Evolutionary conservation across 768 basidiomycete species (phyloP), one percentile per base, ranked within the genome.

Genomic region (Rhizopogon vinicolor): DNA sequence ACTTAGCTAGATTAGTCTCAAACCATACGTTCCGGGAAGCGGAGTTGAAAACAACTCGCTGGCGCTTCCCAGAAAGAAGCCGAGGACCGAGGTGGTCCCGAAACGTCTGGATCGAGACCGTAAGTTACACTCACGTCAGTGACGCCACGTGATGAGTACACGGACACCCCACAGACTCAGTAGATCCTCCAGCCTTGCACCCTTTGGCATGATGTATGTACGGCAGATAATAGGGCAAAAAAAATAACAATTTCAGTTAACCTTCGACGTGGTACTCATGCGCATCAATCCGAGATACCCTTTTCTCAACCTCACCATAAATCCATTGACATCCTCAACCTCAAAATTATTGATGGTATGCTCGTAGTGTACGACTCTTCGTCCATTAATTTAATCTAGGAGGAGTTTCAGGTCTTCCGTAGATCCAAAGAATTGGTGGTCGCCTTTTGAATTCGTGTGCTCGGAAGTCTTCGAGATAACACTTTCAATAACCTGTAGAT

Each of bases 331-430:
- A n/a, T n/a, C 62, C 77, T 73, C 56, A 90, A 75, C 68, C 68
- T 91, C 87, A 37, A 91, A 69, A 62, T 84, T 87, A 60, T 88
- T 83, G 54, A 87, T 75, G 14, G 73, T 73, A 63, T 85, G 86
- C 67, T 91, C 89, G 31, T 76, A 68, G 59, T 89, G 86, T 4
- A 90, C 78, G 50, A 90, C 74, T 40, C 82, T 78, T 22, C 88
- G 76, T 7, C 86, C 86, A 52, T 90, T 90, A 63, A 86, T 78
- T 63, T 87, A 85, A 56, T 83, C 76, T 41, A 85, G 68, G 44
- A 87, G 78, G 77, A 82, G 77, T 59, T 69, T 77, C 37, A 76
- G 77, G 56, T 79, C 77, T 22, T 52, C 41, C 28, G 52, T 48
- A 13, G 41, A 59, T 57, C 12, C 55, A 55, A 8, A 48, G 9